Base-by-base conservation (phyloP, 225 moss, liverwort and hornwort species). In the Anthoceros angustus region DNA sequence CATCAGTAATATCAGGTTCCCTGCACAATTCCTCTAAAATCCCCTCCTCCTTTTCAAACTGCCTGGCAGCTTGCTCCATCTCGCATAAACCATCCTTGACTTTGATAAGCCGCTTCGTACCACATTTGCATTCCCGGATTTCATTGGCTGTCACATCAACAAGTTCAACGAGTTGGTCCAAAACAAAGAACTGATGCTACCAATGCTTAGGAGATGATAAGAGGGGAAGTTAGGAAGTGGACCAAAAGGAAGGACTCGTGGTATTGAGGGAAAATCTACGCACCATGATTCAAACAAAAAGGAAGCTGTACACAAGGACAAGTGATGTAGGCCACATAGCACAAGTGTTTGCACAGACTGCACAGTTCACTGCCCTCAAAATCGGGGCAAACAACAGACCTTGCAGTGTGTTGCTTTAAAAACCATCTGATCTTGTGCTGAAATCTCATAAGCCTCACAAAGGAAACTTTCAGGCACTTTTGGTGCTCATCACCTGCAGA, bases 351-450 rank as follows among this genome's bases (percentile, higher is more conserved):
- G 70, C 79, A 79, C 20, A 79, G 72, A 62, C 75, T 67, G 42
- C 79, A 79, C 65, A 72, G 69, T 3, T 75, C 72, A 49, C 79
- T 79, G 38, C 72, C 72, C 41, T 79, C 75, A 48, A 79, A 79
- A 39, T 75, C 75, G 6, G 75, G 79, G 25, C 72, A 73, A 14
- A 68, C 72, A 43, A 75, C 72, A 25, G 21, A 50, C 67, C 75
- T 75, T 40, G 75, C 75, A 10, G 72, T 72, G 49, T 24, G 38
- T 42, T 70, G 67, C 65, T 79, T 75, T 26, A 79, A 70, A 65
- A 79, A 67, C 79, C 79, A 79, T 62, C 79, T 66, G 40, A 79
- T 75, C 70, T 79, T 72, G 46, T 79, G 79, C 67, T 79, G 79
- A n/a, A 79, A 79, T 61, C 68, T 70, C 68, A 79, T 75, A 39